These are phyloP conservation scores for Fusarium fujikuroi DNA, from an alignment of 2,329 filamentous ascomycete species.

Conservation along the genomic window DNA sequence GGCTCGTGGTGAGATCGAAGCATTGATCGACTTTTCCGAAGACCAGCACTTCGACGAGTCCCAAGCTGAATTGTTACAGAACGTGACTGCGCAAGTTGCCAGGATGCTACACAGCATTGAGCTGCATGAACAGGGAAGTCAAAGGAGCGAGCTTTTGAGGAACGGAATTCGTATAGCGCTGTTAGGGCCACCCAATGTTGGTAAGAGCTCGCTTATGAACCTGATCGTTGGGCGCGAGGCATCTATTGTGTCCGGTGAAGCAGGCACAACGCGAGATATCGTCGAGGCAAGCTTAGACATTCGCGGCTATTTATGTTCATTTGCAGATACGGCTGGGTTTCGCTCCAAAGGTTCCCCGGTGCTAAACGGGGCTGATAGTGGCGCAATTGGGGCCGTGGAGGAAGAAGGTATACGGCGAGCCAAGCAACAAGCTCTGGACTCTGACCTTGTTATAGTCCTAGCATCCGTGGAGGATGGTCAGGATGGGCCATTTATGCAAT, in stretches of 20 bases:
- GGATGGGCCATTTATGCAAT: slow-evolving; percentile 57
- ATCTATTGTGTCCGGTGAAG: slow-evolving; percentile 92
- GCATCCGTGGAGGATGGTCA: slow-evolving; percentile 72
- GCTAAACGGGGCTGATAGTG: slow-evolving; percentile 18
- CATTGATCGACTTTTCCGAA: slow-evolving; percentile 95
- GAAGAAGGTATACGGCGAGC: slow-evolving; percentile 91
- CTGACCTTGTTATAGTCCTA: slow-evolving; percentile 86
- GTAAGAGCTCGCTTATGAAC: slow-evolving; percentile 95
- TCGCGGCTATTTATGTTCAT: slow-evolving; percentile 88
- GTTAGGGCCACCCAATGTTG: slow-evolving; percentile 90
- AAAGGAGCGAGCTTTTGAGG: slow-evolving; percentile 83
- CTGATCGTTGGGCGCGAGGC: slow-evolving; percentile 89
- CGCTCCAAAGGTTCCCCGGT: slow-evolving; percentile 57
- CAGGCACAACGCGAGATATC: slow-evolving; percentile 92
- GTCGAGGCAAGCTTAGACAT: slow-evolving; percentile 93
- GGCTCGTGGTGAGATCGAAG: slow-evolving; percentile 91
- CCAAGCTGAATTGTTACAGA: slow-evolving; percentile 74
- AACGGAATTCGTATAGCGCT: slow-evolving; percentile 88
- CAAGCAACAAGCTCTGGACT: slow-evolving; percentile 80
- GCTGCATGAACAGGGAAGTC: slow-evolving; percentile 78
- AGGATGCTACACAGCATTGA: slow-evolving; percentile 71
- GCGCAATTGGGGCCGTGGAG: slow-evolving; percentile 77
- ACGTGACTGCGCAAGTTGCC: slow-evolving; percentile 73
- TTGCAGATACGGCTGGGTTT: slow-evolving; percentile 94
- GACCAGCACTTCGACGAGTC: slow-evolving; percentile 97